These are phyloP conservation scores for Nelumbo lutea DNA, from an alignment of 164 flowering plant genomes.

Conservation along the genomic window DNA sequence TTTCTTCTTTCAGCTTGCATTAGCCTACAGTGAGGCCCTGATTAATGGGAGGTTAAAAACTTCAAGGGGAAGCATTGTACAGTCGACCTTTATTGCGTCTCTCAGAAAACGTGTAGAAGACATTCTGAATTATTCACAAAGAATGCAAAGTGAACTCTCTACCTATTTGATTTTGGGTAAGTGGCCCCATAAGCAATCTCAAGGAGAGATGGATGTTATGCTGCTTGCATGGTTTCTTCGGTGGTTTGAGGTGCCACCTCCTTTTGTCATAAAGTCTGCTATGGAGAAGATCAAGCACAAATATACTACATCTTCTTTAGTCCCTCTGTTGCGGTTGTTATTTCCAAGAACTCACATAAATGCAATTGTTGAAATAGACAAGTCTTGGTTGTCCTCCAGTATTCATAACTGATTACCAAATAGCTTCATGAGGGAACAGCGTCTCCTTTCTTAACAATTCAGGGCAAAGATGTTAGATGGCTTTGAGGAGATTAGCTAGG, in stretches of 20 bases:
- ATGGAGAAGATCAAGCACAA: slow-evolving; percentile 42
- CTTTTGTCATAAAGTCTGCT: slow-evolving; percentile 39
- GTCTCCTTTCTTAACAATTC: too few species aligned
- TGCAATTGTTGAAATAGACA: slow-evolving; percentile 49
- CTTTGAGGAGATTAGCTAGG: too few species aligned
- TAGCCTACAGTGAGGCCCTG: slow-evolving; percentile 72
- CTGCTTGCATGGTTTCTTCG: slow-evolving; percentile 77
- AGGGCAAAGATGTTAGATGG: too few species aligned
- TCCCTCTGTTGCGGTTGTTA: slow-evolving; percentile 63
- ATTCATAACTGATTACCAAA: too few species aligned
- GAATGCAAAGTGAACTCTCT: slow-evolving; percentile 27
- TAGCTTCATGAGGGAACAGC: too few species aligned
- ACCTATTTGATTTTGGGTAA: slow-evolving; percentile 46
- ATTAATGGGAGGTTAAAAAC: slow-evolving; percentile 50
- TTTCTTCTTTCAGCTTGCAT: slow-evolving; percentile 56
- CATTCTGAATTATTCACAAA: slow-evolving; percentile 33
- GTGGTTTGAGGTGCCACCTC: slow-evolving; percentile 72
- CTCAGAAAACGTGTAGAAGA: slow-evolving; percentile 70
- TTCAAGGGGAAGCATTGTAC: slow-evolving; percentile 60
- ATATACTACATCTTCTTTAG: slow-evolving; percentile 31
- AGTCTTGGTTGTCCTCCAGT: slow-evolving; percentile 17
- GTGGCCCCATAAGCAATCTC: slow-evolving; percentile 50
- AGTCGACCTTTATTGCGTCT: slow-evolving; percentile 68
- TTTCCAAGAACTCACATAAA: slow-evolving; percentile 58
- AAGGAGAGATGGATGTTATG: slow-evolving; percentile 18